A percentile compares a stretch with the other conserved stretches of the same genome.
Evolutionary conservation across 1,139 yeast genomes (phyloP).

Genomic region (Sugiyamaella xylanicola): DNA sequence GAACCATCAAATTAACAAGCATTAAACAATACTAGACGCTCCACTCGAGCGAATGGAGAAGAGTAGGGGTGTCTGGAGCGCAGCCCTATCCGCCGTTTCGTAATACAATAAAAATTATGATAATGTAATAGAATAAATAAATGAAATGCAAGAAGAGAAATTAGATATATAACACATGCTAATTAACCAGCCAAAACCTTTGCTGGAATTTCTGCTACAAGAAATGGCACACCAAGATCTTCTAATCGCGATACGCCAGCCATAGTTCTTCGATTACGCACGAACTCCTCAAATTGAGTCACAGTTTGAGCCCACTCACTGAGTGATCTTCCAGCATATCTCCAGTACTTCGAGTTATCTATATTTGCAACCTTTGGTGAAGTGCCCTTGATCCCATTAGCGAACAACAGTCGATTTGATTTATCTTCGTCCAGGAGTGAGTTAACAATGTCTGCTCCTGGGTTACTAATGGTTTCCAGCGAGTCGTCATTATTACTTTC

Average conservation of each 20-base stretch:
- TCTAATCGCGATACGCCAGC: slow-evolving; percentile 38
- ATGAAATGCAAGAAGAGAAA: slow-evolving; percentile 18
- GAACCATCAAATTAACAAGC: no score
- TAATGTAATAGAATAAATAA: slow-evolving; percentile 19
- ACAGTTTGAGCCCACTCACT: slow-evolving; percentile 64
- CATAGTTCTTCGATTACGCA: slow-evolving; percentile 40
- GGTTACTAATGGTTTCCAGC: background rate
- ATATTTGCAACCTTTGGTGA: background rate
- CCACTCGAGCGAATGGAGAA: no score
- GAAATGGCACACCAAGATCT: slow-evolving; percentile 46
- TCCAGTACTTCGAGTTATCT: slow-evolving; percentile 36
- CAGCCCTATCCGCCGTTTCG: no score
- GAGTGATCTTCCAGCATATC: slow-evolving; percentile 61
- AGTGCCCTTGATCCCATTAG: background rate
- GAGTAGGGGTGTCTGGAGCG: no score
- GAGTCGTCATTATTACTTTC: slow-evolving; percentile 1
- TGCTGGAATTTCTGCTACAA: slow-evolving; percentile 48
- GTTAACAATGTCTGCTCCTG: slow-evolving; percentile 11
- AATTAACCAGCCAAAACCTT: slow-evolving; percentile 31
- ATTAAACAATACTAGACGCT: no score
- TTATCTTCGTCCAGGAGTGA: slow-evolving; percentile 10
- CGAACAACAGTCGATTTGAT: background rate
- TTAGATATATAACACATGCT: slow-evolving; percentile 3
- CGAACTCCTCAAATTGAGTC: slow-evolving; percentile 60
- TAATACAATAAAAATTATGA: slow-evolving; percentile 6